Conservation (phyloP, 257 asterid species). For the Eucommia ulmoides region DNA sequence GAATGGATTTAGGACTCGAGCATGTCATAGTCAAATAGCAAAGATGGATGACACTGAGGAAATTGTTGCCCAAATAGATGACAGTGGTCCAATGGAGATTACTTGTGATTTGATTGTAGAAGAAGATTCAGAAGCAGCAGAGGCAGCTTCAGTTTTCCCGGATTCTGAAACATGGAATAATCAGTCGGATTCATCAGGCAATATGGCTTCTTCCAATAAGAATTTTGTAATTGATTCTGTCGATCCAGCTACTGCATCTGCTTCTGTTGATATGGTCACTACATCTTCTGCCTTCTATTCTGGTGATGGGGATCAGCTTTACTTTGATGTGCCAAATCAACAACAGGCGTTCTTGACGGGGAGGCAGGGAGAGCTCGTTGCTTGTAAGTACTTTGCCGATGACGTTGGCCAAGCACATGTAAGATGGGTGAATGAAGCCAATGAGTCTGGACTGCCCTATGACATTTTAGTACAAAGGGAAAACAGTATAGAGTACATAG, state of each 20-base stretch:
- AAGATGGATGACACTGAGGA: constrained; percentile 13
- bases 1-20: constrained; percentile 15
- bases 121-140: constrained; percentile 12
- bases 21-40: constrained; percentile 11
- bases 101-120: constrained; percentile 17
- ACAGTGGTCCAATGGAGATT: constrained; percentile 16
- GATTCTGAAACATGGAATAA: constrained; percentile 21
- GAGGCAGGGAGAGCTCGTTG: constrained; percentile 70
- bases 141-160: constrained; percentile 11
- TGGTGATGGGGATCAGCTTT: constrained; percentile 22
- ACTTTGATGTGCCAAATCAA: constrained; percentile 9
- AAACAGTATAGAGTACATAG: constrained; percentile 43
- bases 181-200: constrained; percentile 13
- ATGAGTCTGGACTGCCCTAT: constrained; percentile 79
- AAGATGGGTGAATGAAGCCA: constrained; percentile 73
- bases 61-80: constrained; percentile 8
- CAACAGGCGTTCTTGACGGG: constrained; percentile 64
- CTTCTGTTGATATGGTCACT: constrained; percentile 19
- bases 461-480: constrained; percentile 52
- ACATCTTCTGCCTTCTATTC: constrained; percentile 17
- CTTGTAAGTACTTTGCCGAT: constrained; percentile 44
- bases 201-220: constrained; percentile 13
- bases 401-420: constrained; percentile 30
- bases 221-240: constrained; percentile 16
- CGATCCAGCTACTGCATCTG: constrained; percentile 19